Conservation (phyloP, 352 stramenopile genomes). For the Globisporangium spiculum region DNA sequence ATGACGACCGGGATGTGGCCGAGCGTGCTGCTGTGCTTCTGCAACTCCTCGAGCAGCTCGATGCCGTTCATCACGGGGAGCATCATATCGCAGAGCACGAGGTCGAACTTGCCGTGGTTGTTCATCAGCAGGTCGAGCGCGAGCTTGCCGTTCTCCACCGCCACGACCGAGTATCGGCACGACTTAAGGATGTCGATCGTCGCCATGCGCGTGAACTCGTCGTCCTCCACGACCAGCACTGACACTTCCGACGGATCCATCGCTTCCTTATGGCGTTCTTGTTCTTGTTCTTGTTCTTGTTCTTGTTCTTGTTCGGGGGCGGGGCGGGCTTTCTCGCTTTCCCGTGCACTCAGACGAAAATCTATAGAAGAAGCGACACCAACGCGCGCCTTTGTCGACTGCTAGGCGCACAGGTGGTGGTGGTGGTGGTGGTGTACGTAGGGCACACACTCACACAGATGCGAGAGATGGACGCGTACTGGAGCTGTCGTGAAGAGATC, state of each 20-base stretch:
- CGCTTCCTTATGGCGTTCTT: background rate
- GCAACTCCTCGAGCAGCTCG: conserved; percentile 81
- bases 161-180: conserved; percentile 79
- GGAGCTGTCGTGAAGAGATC: background rate
- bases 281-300: background rate
- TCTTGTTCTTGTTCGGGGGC: background rate
- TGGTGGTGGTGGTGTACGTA: no score
- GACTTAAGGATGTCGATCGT: conserved; percentile 89
- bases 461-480: background rate
- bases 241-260: conserved; percentile 89
- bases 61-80: conserved; percentile 87
- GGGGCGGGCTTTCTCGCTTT: no score
- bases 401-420: no score
- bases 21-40: conserved; percentile 60
- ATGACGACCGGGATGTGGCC: conserved; percentile 89
- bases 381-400: background rate
- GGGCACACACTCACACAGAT: background rate
- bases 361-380: background rate
- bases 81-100: conserved; percentile 90
- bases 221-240: conserved; percentile 86
- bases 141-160: conserved; percentile 80
- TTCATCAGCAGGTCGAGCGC: conserved; percentile 69
- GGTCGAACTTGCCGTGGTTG: conserved; percentile 77
- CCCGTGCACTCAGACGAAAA: background rate
- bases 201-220: conserved; percentile 88